Percentiles rank a stretch among this genome's conserved stretches.
These are phyloP conservation scores for Venustampulla echinocandica DNA, from an alignment of 495 filamentous ascomycete species.

Conservation along the genomic window DNA sequence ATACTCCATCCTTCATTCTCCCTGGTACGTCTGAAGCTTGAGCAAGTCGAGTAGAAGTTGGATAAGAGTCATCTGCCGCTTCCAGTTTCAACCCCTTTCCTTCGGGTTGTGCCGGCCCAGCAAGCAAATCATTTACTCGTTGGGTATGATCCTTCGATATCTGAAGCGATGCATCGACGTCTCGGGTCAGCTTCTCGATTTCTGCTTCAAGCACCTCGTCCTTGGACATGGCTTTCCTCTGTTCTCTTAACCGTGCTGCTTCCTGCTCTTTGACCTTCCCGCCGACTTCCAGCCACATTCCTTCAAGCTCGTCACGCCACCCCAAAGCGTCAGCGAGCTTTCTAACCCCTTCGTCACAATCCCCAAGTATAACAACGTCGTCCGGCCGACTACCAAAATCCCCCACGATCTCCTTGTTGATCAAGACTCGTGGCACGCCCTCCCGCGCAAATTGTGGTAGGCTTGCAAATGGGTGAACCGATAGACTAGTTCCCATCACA, in stretches of 20 bases:
- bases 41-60: no score
- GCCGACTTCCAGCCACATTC: slow-evolving; percentile 51
- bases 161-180: slow-evolving; percentile 43
- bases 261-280: slow-evolving; percentile 30
- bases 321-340: slow-evolving; percentile 73
- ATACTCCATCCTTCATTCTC: no score
- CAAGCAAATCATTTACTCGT: slow-evolving; percentile 33
- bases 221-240: slow-evolving; percentile 22
- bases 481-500: slow-evolving; percentile 85
- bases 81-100: no score
- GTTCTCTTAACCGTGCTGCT: slow-evolving; percentile 19
- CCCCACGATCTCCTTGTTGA: slow-evolving; percentile 84
- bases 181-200: slow-evolving; percentile 43
- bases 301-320: slow-evolving; percentile 80
- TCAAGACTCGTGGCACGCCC: slow-evolving; percentile 63
- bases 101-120: no score
- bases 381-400: slow-evolving; percentile 65
- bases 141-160: slow-evolving; percentile 38
- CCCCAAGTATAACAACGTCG: slow-evolving; percentile 65
- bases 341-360: slow-evolving; percentile 78
- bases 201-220: slow-evolving; percentile 49
- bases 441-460: slow-evolving; percentile 57
- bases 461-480: slow-evolving; percentile 82
- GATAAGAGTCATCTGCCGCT: no score
- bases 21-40: no score